Percentiles rank a stretch among this genome's conserved stretches.
phyloP scores from a whole-genome alignment of 805 yeast genomes.

The Cyberlindnera euphorbiae region DNA sequence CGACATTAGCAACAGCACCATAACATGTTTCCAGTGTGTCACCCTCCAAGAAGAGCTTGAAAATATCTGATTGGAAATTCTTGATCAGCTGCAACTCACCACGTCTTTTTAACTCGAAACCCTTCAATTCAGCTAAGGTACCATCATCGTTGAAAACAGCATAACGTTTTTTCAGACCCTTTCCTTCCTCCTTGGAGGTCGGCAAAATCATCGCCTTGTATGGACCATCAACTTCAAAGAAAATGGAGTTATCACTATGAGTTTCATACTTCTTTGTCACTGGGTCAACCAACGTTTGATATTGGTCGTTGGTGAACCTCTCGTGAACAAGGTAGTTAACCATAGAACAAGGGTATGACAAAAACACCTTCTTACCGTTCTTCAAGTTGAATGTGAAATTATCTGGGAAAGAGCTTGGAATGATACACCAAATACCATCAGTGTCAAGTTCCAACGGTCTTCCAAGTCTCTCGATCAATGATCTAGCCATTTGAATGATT shows the following conservation, averaged over 20 bases:
- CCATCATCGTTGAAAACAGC: constrained; percentile 98
- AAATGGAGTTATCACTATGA: constrained; percentile 85
- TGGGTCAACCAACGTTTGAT: constrained; percentile 79
- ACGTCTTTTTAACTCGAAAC: constrained; percentile 93
- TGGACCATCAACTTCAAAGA: constrained; percentile 98
- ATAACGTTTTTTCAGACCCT: constrained; percentile 91
- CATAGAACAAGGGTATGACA: constrained; percentile 96
- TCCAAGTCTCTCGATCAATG: constrained; percentile 87
- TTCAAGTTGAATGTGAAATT: constrained; percentile 65
- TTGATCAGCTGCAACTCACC: constrained; percentile 93
- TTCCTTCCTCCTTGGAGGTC: constrained; percentile 95
- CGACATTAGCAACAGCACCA: constrained; percentile 83
- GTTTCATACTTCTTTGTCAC: constrained; percentile 65
- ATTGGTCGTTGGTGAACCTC: constrained; percentile 88
- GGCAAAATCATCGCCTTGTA: constrained; percentile 97
- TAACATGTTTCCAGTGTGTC: constrained; percentile 74
- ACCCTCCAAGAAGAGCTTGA: constrained; percentile 88
- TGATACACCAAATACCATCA: constrained; percentile 99
- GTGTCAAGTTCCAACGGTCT: constrained; percentile 95
- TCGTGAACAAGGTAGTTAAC: constrained; percentile 89
- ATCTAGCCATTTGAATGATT: constrained; percentile 94
- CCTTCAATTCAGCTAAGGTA: constrained; percentile 88
- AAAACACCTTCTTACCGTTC: constrained; percentile 69
- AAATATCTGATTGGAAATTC: constrained; percentile 91
- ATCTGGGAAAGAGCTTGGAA: constrained; percentile 92